Conservation (phyloP, 2,329 filamentous ascomycete genomes). For the Apiospora phragmitis region DNA sequence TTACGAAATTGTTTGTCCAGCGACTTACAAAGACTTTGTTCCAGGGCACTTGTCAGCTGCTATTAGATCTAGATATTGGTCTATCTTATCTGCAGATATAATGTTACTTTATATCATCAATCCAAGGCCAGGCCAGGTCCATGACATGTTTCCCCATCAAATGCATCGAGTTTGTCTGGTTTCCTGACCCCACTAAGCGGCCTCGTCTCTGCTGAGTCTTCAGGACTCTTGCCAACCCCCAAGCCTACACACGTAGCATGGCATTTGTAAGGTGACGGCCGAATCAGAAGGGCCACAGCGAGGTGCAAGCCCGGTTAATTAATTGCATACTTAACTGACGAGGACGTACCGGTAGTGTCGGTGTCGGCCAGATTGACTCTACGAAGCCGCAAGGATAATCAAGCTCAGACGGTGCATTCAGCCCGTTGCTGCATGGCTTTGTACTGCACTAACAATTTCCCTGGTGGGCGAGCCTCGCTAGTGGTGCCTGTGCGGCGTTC, state of each 20-base stretch:
- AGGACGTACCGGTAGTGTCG: not conserved
- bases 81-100: not conserved
- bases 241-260: not conserved
- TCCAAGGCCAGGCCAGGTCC: not conserved
- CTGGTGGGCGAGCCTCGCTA: constrained; percentile 2
- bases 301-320: not conserved
- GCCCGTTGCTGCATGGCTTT: not conserved
- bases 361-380: not conserved
- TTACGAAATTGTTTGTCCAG: constrained; percentile 36
- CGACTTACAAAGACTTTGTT: constrained; percentile 30
- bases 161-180: not conserved
- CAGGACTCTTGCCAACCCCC: not conserved
- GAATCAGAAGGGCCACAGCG: not conserved
- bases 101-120: not conserved
- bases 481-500: not conserved
- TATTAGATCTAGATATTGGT: not conserved
- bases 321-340: not conserved
- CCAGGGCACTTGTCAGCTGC: not conserved
- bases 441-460: constrained; percentile 24
- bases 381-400: not conserved
- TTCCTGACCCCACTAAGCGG: not conserved
- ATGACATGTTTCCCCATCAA: not conserved
- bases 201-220: not conserved
- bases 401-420: constrained; percentile 7
- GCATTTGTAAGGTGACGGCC: not conserved